A percentile compares a stretch with the other conserved stretches of the same genome.
Evolutionary conservation across 2,329 filamentous ascomycete species (phyloP).

Genomic region (Drechslerella coelobrocha): DNA sequence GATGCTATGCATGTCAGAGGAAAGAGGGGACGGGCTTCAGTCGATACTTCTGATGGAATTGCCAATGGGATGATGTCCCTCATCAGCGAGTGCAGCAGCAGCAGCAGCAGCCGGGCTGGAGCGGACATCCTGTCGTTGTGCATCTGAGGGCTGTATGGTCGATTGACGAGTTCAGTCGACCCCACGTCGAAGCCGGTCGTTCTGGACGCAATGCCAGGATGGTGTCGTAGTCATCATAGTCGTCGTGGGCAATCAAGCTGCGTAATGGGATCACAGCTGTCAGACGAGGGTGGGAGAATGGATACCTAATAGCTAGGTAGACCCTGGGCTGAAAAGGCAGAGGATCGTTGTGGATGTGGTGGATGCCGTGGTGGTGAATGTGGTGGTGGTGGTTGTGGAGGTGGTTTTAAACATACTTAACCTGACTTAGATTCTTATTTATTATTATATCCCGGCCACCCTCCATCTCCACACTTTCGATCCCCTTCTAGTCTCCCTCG

Average conservation of each 20-base stretch:
- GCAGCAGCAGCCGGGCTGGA: not conserved
- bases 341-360: not conserved
- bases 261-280: not conserved
- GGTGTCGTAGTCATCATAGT: not conserved
- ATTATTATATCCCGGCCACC: slow-evolving; percentile 37
- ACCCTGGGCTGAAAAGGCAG: not conserved
- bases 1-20: slow-evolving; percentile 18
- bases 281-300: not conserved
- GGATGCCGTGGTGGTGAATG: no score
- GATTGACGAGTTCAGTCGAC: not conserved
- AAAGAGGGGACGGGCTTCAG: slow-evolving; percentile 19
- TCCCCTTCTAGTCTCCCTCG: slow-evolving; percentile 8
- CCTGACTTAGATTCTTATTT: not conserved
- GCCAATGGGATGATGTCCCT: slow-evolving; percentile 44
- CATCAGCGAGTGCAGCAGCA: slow-evolving; percentile 13
- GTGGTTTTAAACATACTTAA: not conserved
- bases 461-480: slow-evolving; percentile 28
- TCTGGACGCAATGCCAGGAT: not conserved
- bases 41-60: not conserved
- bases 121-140: not conserved
- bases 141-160: not conserved
- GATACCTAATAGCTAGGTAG: not conserved
- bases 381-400: not conserved
- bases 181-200: not conserved
- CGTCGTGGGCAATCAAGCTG: no score